Conservation (phyloP, 805 yeast species). For the Barnettozyma wickerhamii region DNA sequence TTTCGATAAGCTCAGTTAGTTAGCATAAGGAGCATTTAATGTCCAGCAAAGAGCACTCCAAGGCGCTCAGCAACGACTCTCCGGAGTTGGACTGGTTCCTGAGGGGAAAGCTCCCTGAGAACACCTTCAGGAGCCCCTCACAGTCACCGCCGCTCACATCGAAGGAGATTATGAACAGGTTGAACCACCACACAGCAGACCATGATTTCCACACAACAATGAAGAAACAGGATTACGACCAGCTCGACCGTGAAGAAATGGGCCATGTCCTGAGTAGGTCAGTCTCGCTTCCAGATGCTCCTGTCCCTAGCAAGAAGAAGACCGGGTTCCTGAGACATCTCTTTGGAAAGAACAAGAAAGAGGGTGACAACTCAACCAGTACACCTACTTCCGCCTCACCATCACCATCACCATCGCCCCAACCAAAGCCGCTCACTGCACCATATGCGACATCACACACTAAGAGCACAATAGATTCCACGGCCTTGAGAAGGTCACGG, state of each 20-base stretch:
- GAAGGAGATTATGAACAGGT: not conserved
- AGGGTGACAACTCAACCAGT: conserved; percentile 3
- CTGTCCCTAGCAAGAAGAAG: conserved; percentile 20
- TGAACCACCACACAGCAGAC: not conserved
- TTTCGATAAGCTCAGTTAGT: too few species aligned
- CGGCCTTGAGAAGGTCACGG: conserved; percentile 11
- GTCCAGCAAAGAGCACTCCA: not conserved
- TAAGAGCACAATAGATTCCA: not conserved
- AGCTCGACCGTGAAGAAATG: conserved; percentile 4
- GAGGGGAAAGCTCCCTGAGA: conserved; percentile 27
- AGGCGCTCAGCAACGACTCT: not conserved
- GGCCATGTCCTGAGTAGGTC: conserved; percentile 24
- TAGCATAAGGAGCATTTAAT: too few species aligned
- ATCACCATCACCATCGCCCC: conserved; percentile 12
- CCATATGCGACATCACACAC: not conserved
- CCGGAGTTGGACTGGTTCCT: conserved; percentile 49
- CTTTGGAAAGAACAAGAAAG: conserved; percentile 26
- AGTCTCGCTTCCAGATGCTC: conserved; percentile 27
- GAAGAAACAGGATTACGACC: not conserved
- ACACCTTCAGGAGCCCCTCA: conserved; percentile 7
- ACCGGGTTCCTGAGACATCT: conserved; percentile 34
- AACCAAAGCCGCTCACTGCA: conserved; percentile 9
- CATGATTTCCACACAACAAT: conserved; percentile 6
- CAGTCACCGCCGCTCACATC: conserved; percentile 6
- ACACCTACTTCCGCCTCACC: not conserved